These are phyloP conservation scores for Filobasidium uniguttulatum DNA, from an alignment of 1,284 basidiomycete genomes.

Conservation along the genomic window DNA sequence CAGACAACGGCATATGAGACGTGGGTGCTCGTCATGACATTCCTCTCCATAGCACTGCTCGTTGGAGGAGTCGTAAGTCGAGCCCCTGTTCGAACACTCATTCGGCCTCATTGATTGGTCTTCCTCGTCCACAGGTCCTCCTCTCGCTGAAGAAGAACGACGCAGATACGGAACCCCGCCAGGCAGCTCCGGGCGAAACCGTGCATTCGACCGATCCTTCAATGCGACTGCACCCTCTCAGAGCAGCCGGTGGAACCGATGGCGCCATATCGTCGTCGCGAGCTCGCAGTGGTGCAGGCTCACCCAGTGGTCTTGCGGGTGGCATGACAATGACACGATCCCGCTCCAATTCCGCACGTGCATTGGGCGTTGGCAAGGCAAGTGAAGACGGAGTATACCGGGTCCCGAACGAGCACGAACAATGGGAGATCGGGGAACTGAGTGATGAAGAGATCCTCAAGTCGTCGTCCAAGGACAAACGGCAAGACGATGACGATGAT, in stretches of 20 bases:
- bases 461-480: conserved; percentile 17
- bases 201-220: conserved; percentile 8
- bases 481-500: conserved; percentile 14
- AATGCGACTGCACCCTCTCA: conserved; percentile 10
- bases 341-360: conserved; percentile 5
- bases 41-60: conserved; percentile 65
- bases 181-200: conserved; percentile 3
- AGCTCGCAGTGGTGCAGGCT: neutral
- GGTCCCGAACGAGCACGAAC: neutral
- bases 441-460: conserved; percentile 23
- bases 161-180: conserved; percentile 1
- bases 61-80: conserved; percentile 62
- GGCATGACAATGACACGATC: neutral
- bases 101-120: neutral
- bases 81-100: conserved; percentile 28
- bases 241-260: no score
- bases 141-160: conserved; percentile 29
- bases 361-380: neutral
- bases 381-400: neutral
- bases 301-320: neutral
- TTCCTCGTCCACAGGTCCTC: conserved; percentile 20
- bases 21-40: conserved; percentile 73
- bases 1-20: conserved; percentile 65
- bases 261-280: conserved; percentile 5
- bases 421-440: conserved; percentile 29